Conservation (phyloP, 345 rosid genomes). For the Eucalyptus tenuipes region DNA sequence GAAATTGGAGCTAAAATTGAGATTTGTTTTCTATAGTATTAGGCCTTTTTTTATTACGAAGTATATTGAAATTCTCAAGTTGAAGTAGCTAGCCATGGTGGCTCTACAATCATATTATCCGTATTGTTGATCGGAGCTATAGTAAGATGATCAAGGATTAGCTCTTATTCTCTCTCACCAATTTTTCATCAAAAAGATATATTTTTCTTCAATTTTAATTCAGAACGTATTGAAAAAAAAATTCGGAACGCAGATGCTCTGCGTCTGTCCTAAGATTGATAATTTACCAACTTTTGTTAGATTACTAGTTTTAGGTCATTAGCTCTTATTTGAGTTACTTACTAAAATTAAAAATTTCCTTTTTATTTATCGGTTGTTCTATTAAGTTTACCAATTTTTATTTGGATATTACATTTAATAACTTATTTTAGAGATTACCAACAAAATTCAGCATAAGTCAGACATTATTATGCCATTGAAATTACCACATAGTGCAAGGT, state of each 20-base stretch:
- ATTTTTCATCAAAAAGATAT: neutral
- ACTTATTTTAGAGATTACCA: neutral
- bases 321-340: neutral
- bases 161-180: neutral
- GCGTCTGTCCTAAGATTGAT: neutral
- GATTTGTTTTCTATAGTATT: too few relatives aligned
- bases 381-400: neutral
- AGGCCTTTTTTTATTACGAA: neutral
- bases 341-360: neutral
- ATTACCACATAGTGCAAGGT: neutral
- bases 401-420: neutral
- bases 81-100: neutral
- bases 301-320: neutral
- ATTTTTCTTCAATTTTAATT: neutral
- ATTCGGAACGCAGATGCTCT: neutral
- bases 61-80: neutral
- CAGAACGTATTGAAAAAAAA: neutral
- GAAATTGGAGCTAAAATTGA: too few relatives aligned
- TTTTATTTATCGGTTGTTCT: neutral
- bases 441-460: neutral
- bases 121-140: neutral
- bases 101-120: neutral
- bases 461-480: neutral
- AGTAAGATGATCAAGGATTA: neutral
- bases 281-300: neutral